Conservation (phyloP, 2,329 filamentous ascomycete genomes). For the Raffaelea ambrosiae region DNA sequence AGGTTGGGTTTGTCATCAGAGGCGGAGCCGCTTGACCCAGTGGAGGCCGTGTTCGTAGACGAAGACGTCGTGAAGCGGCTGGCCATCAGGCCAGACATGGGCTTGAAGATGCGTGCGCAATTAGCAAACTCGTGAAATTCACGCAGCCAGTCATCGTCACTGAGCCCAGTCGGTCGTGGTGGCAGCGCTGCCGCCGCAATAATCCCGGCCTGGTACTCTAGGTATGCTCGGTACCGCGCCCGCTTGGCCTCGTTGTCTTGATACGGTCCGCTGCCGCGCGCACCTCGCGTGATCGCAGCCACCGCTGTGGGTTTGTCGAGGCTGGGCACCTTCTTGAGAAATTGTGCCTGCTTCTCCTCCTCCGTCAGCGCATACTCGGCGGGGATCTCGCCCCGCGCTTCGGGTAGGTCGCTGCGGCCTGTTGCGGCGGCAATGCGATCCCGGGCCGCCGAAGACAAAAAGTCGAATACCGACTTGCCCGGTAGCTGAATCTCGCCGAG, state of each 20-base stretch:
- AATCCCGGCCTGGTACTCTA: constrained; percentile 66
- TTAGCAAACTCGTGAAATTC: constrained; percentile 70
- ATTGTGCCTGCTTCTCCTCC: constrained; percentile 50
- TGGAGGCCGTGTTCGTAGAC: constrained; percentile 17
- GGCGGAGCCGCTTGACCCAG: constrained; percentile 10
- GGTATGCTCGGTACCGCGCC: constrained; percentile 69
- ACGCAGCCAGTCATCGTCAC: constrained; percentile 65
- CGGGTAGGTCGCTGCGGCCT: constrained; percentile 68
- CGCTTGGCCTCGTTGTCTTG: constrained; percentile 73
- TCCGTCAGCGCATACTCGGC: constrained; percentile 53
- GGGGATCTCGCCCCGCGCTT: constrained; percentile 66
- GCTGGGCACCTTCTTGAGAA: constrained; percentile 51
- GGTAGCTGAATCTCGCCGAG: constrained; percentile 75
- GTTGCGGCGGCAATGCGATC: constrained; percentile 68
- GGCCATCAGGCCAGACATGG: constrained; percentile 87
- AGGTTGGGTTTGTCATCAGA: constrained; percentile 19
- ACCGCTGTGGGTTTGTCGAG: constrained; percentile 59
- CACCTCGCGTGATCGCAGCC: constrained; percentile 58
- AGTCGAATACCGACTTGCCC: constrained; percentile 94
- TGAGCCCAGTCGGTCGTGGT: constrained; percentile 29
- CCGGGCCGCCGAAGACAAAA: constrained; percentile 68
- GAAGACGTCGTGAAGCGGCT: constrained; percentile 77
- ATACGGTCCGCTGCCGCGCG: constrained; percentile 67
- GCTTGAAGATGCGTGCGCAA: constrained; percentile 70
- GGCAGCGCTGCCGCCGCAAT: constrained; percentile 50